Evolutionary conservation across 2,329 filamentous ascomycete genomes (phyloP).

Genomic region (Cercospora beticola): DNA sequence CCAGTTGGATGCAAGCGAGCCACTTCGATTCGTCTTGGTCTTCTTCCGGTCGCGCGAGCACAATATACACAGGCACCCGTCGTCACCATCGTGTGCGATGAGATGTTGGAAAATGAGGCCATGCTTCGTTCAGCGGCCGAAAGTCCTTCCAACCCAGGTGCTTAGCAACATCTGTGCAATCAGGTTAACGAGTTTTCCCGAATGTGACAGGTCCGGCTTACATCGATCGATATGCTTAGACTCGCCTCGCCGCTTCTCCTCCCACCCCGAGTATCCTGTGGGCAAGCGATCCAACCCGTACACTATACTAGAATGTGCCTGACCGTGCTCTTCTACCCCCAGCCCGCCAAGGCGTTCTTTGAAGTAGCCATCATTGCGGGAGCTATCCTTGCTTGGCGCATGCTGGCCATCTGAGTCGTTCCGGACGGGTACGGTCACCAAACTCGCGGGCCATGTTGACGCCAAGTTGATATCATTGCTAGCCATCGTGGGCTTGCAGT

Average conservation of each 20-base stretch:
- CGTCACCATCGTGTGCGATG: slow-evolving; percentile 48
- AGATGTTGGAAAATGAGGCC: slow-evolving; percentile 57
- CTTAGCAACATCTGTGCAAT: slow-evolving; percentile 50
- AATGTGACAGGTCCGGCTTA: neutral
- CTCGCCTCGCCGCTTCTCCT: slow-evolving; percentile 35
- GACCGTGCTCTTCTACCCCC: slow-evolving; percentile 29
- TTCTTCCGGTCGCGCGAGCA: slow-evolving; percentile 40
- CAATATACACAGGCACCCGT: slow-evolving; percentile 52
- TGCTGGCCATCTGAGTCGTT: slow-evolving; percentile 21
- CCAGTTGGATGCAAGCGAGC: slow-evolving; percentile 9
- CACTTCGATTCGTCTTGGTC: slow-evolving; percentile 6
- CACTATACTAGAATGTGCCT: slow-evolving; percentile 10
- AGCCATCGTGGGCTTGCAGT: too few species aligned
- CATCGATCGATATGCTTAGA: slow-evolving; percentile 50
- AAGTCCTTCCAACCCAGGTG: slow-evolving; percentile 53
- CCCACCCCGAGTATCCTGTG: slow-evolving; percentile 54
- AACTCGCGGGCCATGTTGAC: slow-evolving; percentile 1
- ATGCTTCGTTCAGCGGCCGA: slow-evolving; percentile 56
- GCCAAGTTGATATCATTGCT: too few species aligned
- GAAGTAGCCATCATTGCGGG: slow-evolving; percentile 32
- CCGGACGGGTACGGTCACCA: slow-evolving; percentile 9
- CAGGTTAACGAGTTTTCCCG: neutral
- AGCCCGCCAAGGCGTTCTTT: slow-evolving; percentile 29
- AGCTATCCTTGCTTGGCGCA: slow-evolving; percentile 4
- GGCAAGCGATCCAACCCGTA: slow-evolving; percentile 57